Percentiles rank a stretch among this genome's conserved stretches.
These are phyloP conservation scores for Phytophthora constricta DNA, from an alignment of 352 stramenopile genomes.

Conservation along the genomic window DNA sequence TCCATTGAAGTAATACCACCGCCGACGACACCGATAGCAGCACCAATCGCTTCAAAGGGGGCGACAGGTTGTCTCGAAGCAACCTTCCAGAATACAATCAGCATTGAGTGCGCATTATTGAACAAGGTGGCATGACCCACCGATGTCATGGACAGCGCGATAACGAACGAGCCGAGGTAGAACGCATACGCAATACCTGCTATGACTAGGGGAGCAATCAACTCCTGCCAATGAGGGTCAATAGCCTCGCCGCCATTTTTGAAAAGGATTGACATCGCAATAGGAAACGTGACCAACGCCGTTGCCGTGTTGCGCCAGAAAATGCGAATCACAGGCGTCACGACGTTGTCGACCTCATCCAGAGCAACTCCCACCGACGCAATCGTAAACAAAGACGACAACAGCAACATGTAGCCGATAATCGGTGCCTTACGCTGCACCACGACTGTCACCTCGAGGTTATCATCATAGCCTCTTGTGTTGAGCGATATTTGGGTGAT, in stretches of 20 bases:
- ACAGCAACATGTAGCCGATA: slow-evolving; percentile 71
- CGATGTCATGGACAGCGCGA: slow-evolving; percentile 72
- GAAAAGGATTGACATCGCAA: slow-evolving; percentile 51
- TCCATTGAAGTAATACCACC: slow-evolving; percentile 79
- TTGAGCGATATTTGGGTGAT: slow-evolving; percentile 79
- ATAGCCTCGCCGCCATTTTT: slow-evolving; percentile 34
- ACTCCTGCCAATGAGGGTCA: slow-evolving; percentile 35
- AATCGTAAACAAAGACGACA: slow-evolving; percentile 77
- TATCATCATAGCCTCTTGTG: slow-evolving; percentile 70
- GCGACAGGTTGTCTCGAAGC: slow-evolving; percentile 61
- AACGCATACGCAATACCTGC: slow-evolving; percentile 72
- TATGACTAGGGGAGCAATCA: slow-evolving; percentile 52
- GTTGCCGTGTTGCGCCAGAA: slow-evolving; percentile 87
- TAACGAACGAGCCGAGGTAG: slow-evolving; percentile 75
- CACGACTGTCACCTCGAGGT: slow-evolving; percentile 75
- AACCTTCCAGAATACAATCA: slow-evolving; percentile 82
- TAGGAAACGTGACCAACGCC: slow-evolving; percentile 56
- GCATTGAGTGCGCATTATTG: slow-evolving; percentile 83
- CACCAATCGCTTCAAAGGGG: slow-evolving; percentile 68
- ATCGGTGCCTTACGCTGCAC: slow-evolving; percentile 71
- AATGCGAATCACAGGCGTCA: slow-evolving; percentile 80
- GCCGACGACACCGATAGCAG: slow-evolving; percentile 72
- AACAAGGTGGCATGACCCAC: slow-evolving; percentile 86
- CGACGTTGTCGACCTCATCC: slow-evolving; percentile 64
- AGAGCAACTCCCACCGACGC: slow-evolving; percentile 80